Base-by-base conservation (phyloP, 2,329 filamentous ascomycete genomes). In the Fonsecaea multimorphosa region DNA sequence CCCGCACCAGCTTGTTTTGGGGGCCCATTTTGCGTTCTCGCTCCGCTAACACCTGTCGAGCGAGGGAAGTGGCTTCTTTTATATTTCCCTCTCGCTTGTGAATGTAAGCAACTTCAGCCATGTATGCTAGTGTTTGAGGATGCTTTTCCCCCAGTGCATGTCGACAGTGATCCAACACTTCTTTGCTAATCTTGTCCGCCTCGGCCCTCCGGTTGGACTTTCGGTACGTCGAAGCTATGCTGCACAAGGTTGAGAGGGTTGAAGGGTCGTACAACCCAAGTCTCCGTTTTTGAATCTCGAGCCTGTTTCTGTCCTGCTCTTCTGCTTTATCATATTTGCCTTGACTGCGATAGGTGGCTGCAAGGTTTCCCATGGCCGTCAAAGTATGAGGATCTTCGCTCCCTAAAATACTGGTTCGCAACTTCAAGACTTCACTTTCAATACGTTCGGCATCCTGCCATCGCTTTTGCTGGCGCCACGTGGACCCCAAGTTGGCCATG, bases 41-140 rank as follows among this genome's bases (percentile, higher is more conserved):
- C 40, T 22, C 40, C 40, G n/a, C 19, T 22, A 46, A 22, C 4
- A 46, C n/a, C n/a, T 46, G n/a, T 46, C 22, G 7, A 6, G 40
- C 40, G 0, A 46, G 40, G 19, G n/a, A 19, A 22, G 40, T n/a
- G 2, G 40, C 40, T 4, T 22, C n/a, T 9, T 46, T 22, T 11
- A 46, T 7, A 1, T 9, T 46, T 7, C 40, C 40, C 19, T 46
- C 40, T 46, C 40, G 40, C 40, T 46, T 46, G 40, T 19, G 22
- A 9, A 46, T 46, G 19, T 46, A 46, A 46, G 40, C 40, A 22
- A 46, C 40, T 46, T 46, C 40, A 46, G 40, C n/a, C 40, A 46
- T 46, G 40, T n/a, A 46, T 19, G n/a, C 40, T 5, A 46, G 40
- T 1, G 40, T 46, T n/a, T 46, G 40, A 9, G 40, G 40, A 46